Conservation (phyloP, 2,329 filamentous ascomycete genomes). For the Aaosphaeria pasadenensis region DNA sequence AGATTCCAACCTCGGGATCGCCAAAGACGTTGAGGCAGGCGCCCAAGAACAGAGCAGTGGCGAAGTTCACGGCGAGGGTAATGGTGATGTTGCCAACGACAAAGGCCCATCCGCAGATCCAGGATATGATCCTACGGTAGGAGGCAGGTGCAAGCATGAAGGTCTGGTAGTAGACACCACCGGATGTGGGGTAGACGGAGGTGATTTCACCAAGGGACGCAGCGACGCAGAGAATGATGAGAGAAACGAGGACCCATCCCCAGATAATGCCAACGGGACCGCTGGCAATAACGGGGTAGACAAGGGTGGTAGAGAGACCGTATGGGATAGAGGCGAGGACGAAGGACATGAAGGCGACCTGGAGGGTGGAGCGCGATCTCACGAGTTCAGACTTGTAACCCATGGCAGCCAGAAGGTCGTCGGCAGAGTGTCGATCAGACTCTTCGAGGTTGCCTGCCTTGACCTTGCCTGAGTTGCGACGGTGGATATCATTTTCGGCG, state of each 20-base stretch:
- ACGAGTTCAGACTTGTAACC: constrained; percentile 65
- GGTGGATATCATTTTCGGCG: constrained; percentile 28
- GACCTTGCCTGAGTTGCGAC: constrained; percentile 18
- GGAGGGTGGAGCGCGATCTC: constrained; percentile 64
- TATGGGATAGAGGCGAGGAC: constrained; percentile 73
- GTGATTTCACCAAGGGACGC: constrained; percentile 71
- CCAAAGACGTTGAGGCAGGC: constrained; percentile 55
- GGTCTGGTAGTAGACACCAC: constrained; percentile 76
- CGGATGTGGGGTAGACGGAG: constrained; percentile 72
- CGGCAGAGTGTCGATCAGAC: constrained; percentile 46
- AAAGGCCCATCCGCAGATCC: constrained; percentile 74
- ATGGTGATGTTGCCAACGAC: constrained; percentile 79
- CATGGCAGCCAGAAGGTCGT: constrained; percentile 61
- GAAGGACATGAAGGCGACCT: constrained; percentile 74
- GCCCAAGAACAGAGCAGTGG: constrained; percentile 55
- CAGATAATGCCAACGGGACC: constrained; percentile 69
- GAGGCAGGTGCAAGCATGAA: constrained; percentile 66
- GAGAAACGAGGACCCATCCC: constrained; percentile 68
- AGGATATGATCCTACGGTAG: constrained; percentile 63
- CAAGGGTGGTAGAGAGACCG: constrained; percentile 67
- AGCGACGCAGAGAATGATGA: constrained; percentile 67
- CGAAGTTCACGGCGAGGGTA: constrained; percentile 79
- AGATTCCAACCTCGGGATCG: constrained; percentile 44
- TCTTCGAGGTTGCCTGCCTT: constrained; percentile 18
- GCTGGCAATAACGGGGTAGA: constrained; percentile 64